phyloP scores from a whole-genome alignment of 2,329 filamentous ascomycete genomes.

The Zarea fungicola region DNA sequence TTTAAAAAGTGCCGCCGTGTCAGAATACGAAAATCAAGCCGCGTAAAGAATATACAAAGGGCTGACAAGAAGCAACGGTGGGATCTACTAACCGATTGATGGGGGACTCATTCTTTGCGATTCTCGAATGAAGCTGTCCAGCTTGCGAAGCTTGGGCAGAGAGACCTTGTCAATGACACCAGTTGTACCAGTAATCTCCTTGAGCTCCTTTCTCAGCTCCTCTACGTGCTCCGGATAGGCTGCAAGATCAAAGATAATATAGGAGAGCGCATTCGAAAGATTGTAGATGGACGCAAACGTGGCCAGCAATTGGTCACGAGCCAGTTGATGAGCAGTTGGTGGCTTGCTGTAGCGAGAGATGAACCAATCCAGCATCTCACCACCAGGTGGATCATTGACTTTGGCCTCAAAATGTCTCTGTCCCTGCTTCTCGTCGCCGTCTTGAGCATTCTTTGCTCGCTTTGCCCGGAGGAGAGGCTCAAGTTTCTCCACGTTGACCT shows the following conservation, averaged over 20 bases:
- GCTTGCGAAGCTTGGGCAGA: conserved; percentile 29
- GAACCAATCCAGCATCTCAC: conserved; percentile 8
- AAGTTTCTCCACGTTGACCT: conserved; percentile 5
- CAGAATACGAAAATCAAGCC: conserved; percentile 5
- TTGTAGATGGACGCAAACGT: conserved; percentile 11
- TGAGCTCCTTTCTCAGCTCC: conserved; percentile 34
- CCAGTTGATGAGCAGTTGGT: conserved; percentile 2
- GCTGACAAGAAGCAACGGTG: background rate
- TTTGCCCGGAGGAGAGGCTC: conserved; percentile 1
- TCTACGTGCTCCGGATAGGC: conserved; percentile 25
- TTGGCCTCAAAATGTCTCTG: background rate
- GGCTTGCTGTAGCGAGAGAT: conserved; percentile 1
- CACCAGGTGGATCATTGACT: background rate
- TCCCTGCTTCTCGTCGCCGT: conserved; percentile 2
- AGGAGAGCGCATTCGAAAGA: conserved; percentile 4
- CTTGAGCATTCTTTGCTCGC: background rate
- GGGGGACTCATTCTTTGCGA: conserved; percentile 26
- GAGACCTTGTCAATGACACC: background rate
- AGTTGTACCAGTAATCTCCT: background rate
- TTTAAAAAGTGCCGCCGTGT: background rate
- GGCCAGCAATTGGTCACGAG: conserved; percentile 2
- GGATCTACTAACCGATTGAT: conserved; percentile 29
- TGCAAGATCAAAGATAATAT: conserved; percentile 25
- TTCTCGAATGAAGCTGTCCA: conserved; percentile 44
- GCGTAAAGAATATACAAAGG: conserved; percentile 20